Conservation (phyloP, 2,329 filamentous ascomycete genomes). For the Sporothrix pallida region DNA sequence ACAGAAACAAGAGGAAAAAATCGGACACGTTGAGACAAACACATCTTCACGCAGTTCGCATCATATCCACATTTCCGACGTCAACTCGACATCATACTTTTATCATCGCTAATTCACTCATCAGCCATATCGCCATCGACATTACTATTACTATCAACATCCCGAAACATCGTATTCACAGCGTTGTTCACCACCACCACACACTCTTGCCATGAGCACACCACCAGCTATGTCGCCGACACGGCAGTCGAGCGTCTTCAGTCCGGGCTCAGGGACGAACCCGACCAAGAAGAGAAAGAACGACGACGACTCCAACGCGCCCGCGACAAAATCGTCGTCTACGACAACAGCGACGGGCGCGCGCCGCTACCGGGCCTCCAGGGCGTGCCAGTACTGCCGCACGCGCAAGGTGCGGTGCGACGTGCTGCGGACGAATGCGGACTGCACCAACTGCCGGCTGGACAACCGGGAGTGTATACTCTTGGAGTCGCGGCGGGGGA, state of each 20-base stretch:
- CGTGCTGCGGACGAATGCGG: conserved; percentile 4
- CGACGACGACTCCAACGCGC: not conserved
- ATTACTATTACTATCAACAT: no score
- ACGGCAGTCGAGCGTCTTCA: not conserved
- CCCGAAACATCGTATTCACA: not conserved
- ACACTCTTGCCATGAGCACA: not conserved
- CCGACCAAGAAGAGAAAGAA: not conserved
- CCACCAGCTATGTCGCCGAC: conserved; percentile 4
- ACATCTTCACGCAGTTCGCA: not conserved
- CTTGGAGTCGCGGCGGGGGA: conserved; percentile 13
- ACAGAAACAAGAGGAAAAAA: not conserved
- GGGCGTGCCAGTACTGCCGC: conserved; percentile 29
- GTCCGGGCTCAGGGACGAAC: not conserved
- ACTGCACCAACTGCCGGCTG: conserved; percentile 29
- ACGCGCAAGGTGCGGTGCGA: conserved; percentile 28
- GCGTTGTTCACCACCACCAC: not conserved
- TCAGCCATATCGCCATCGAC: no score
- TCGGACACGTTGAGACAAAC: no score
- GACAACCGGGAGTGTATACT: conserved; percentile 25
- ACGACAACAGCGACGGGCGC: conserved; percentile 9
- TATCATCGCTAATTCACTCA: no score
- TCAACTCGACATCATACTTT: not conserved
- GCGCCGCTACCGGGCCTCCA: conserved; percentile 19
- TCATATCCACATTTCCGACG: not conserved
- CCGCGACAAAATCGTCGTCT: no score